A percentile compares a stretch with the other conserved stretches of the same genome.
These are phyloP conservation scores for Orbilia quercus DNA, from an alignment of 2,329 filamentous ascomycete genomes.

Conservation along the genomic window DNA sequence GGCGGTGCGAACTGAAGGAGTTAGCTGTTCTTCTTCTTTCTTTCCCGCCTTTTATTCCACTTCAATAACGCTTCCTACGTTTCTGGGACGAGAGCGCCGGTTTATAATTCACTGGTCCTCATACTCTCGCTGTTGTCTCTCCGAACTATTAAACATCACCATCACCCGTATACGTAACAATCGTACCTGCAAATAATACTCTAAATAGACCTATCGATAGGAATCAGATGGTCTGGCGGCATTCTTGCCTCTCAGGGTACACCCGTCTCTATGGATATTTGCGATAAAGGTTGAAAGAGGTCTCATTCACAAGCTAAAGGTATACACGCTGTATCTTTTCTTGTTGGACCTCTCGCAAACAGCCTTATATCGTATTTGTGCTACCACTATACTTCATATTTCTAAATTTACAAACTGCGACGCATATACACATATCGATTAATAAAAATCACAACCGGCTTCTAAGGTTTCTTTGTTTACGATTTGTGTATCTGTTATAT, in stretches of 20 bases:
- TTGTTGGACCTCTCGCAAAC: conserved; percentile 45
- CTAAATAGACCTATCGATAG: neutral
- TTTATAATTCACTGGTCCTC: no score
- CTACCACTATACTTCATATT: no score
- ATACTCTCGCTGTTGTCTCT: no score
- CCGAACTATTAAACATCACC: no score
- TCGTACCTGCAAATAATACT: no score
- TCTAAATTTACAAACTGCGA: no score
- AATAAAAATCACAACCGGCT: no score
- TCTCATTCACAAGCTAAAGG: conserved; percentile 54
- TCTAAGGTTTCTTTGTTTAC: no score
- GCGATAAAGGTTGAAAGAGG: conserved; percentile 56
- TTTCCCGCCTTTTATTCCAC: neutral
- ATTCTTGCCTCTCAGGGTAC: conserved; percentile 32
- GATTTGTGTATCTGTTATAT: no score
- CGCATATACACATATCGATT: no score
- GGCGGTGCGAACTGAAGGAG: conserved; percentile 9
- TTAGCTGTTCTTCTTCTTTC: neutral
- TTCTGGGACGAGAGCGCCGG: conserved; percentile 13
- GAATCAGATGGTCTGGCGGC: conserved; percentile 31
- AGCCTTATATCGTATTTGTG: conserved; percentile 18
- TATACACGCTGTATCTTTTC: conserved; percentile 54
- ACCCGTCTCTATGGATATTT: conserved; percentile 55
- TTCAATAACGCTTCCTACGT: no score
- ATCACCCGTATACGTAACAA: no score